Evolutionary conservation across 495 filamentous ascomycete genomes (phyloP).

Genomic region (Neurospora sp.): DNA sequence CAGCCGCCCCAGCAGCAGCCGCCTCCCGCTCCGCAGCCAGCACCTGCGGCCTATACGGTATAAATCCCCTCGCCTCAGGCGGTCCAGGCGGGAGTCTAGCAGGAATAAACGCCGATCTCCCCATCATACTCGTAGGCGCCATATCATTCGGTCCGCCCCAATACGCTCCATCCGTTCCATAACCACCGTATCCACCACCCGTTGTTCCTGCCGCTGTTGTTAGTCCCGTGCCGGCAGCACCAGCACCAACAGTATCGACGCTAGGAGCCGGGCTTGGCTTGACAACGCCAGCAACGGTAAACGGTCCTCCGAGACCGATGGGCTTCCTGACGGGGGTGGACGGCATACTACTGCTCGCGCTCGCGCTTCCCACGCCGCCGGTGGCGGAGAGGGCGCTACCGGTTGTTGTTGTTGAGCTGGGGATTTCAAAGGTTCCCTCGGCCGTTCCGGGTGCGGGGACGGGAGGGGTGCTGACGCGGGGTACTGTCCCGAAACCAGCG

Average conservation of each 20-base stretch:
- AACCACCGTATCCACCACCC: neutral
- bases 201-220: neutral
- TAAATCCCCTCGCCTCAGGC: neutral
- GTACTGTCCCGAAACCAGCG: neutral
- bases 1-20: neutral
- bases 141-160: neutral
- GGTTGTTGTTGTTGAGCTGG: neutral
- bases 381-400: neutral
- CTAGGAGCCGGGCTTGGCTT: neutral
- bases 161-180: neutral
- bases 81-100: neutral
- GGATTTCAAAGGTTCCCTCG: neutral
- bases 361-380: neutral
- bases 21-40: neutral
- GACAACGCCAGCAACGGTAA: neutral
- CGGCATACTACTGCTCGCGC: neutral
- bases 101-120: neutral
- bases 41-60: neutral
- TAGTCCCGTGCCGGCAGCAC: neutral
- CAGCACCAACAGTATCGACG: neutral
- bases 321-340: neutral
- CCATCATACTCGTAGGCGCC: neutral
- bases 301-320: neutral
- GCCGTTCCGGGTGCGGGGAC: neutral
- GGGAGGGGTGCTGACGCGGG: neutral